A percentile compares a stretch with the other conserved stretches of the same genome.
Conservation (phyloP, 2,329 filamentous ascomycete genomes). For the Paecilomyces sp. region DNA sequence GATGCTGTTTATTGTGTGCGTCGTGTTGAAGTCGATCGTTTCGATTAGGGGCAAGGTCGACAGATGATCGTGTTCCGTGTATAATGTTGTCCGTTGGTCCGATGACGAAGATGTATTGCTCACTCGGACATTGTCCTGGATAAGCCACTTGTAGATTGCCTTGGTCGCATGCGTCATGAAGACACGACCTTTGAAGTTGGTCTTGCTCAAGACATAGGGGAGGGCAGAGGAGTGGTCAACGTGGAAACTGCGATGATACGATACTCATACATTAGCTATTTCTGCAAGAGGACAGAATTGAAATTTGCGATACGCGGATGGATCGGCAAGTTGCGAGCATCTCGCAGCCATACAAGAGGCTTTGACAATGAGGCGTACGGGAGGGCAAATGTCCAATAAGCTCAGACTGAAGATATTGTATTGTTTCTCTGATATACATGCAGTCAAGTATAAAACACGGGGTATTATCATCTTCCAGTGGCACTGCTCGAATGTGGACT, state of each 20-base stretch:
- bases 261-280: constrained; percentile 19
- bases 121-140: constrained; percentile 92
- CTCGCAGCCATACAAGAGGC: neutral
- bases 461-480: constrained; percentile 6
- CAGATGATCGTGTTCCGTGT: constrained; percentile 91
- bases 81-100: constrained; percentile 62
- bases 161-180: constrained; percentile 99
- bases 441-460: constrained; percentile 6
- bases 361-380: constrained; percentile 7
- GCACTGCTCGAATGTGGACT: neutral
- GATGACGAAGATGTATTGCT: constrained; percentile 60
- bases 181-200: constrained; percentile 90
- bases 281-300: neutral
- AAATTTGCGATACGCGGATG: neutral
- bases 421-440: constrained; percentile 32
- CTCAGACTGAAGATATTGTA: constrained; percentile 16
- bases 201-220: constrained; percentile 94
- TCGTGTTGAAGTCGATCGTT: constrained; percentile 96
- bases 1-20: constrained; percentile 93
- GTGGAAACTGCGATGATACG: constrained; percentile 66
- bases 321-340: neutral
- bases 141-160: constrained; percentile 99
- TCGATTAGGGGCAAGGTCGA: constrained; percentile 92
- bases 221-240: constrained; percentile 98
- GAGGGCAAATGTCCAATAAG: constrained; percentile 9